Conservation (phyloP, 2,329 filamentous ascomycete genomes). For the Epichloe bromicola region DNA sequence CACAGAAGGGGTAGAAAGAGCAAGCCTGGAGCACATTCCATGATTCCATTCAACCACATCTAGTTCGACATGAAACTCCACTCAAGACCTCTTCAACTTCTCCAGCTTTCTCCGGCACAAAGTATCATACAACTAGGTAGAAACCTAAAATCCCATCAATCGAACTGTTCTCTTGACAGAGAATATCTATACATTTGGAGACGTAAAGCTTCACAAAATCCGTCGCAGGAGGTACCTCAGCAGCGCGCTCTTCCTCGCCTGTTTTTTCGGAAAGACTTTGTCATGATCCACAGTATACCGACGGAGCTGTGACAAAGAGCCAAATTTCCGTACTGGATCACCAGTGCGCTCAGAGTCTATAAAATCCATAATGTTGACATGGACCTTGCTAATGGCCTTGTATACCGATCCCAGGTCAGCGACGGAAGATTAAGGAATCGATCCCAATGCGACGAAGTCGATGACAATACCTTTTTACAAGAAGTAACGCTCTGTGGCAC, state of each 20-base stretch:
- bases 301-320: not conserved
- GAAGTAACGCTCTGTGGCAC: not conserved
- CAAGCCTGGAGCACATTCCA: no score
- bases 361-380: conserved; percentile 5
- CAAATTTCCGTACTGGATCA: not conserved
- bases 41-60: no score
- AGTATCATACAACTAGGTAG: no score
- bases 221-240: not conserved
- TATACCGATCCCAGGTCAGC: not conserved
- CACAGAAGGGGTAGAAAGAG: no score
- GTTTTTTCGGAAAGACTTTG: not conserved
- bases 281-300: not conserved
- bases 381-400: not conserved
- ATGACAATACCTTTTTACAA: not conserved
- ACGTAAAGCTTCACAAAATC: not conserved
- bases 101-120: no score
- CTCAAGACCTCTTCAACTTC: no score
- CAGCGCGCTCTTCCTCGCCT: not conserved
- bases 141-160: no score
- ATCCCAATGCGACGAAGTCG: no score
- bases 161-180: no score
- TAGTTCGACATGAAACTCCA: no score
- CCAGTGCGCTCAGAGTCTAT: conserved; percentile 3
- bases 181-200: no score
- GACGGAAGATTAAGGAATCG: not conserved